Evolutionary conservation across 2,329 filamentous ascomycete genomes (phyloP).

Genomic region (Endoconidiophora laricicola): DNA sequence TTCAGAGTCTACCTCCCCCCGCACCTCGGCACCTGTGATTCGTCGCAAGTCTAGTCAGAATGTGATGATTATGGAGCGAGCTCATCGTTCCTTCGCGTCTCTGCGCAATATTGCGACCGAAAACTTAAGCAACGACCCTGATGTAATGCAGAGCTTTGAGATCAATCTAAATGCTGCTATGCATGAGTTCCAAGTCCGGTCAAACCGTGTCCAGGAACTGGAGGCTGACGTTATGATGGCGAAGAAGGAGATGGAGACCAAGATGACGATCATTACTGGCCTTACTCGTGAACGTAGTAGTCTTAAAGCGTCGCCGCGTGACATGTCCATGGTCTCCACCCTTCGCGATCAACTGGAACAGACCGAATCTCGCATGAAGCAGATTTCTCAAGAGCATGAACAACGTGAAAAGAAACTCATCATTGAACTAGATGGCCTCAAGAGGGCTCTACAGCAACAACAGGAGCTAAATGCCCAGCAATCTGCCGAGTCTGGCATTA

Average conservation of each 20-base stretch:
- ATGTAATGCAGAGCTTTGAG: slow-evolving; percentile 83
- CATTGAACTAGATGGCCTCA: slow-evolving; percentile 44
- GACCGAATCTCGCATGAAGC: slow-evolving; percentile 63
- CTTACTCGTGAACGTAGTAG: slow-evolving; percentile 85
- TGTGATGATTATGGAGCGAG: slow-evolving; percentile 71
- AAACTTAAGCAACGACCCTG: slow-evolving; percentile 66
- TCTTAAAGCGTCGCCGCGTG: slow-evolving; percentile 66
- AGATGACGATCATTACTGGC: slow-evolving; percentile 89
- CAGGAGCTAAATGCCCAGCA: slow-evolving; percentile 1
- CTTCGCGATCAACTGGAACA: slow-evolving; percentile 78
- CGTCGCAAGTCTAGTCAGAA: slow-evolving; percentile 88
- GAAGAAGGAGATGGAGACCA: slow-evolving; percentile 92
- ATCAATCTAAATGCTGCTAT: slow-evolving; percentile 80
- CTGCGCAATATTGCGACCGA: slow-evolving; percentile 78
- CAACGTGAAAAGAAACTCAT: slow-evolving; percentile 59
- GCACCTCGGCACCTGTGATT: slow-evolving; percentile 58
- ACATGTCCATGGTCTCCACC: slow-evolving; percentile 77
- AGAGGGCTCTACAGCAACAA: slow-evolving; percentile 11
- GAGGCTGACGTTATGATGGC: slow-evolving; percentile 69
- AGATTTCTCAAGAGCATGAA: slow-evolving; percentile 57
- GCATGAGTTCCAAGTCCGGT: slow-evolving; percentile 74
- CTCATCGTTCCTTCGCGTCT: slow-evolving; percentile 78
- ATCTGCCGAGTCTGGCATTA: neutral
- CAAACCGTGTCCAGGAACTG: slow-evolving; percentile 77
- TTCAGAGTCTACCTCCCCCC: slow-evolving; percentile 41